Percentiles rank a stretch among this genome's conserved stretches.
phyloP scores from a whole-genome alignment of 2,329 filamentous ascomycete species.

The Colletotrichum caudatum region DNA sequence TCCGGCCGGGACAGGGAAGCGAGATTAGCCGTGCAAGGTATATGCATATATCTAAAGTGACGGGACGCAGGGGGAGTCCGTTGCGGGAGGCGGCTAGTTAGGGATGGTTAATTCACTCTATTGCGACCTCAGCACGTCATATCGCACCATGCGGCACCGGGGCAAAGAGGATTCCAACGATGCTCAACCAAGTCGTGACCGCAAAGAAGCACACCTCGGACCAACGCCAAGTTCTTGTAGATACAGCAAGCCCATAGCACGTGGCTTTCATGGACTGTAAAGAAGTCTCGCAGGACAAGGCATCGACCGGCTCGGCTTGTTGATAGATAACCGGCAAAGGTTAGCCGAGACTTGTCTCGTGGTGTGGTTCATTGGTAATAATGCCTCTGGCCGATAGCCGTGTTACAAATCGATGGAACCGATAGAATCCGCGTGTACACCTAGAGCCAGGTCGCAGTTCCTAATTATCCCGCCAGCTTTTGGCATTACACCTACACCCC shows the following conservation, averaged over 20 bases:
- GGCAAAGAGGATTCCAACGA: neutral
- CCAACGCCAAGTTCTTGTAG: neutral
- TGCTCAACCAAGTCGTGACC: neutral
- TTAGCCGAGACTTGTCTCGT: neutral
- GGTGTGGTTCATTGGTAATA: neutral
- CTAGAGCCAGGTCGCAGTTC: neutral
- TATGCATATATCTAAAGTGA: constrained; percentile 23
- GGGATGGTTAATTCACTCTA: neutral
- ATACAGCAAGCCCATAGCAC: neutral
- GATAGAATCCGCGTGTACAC: too few species aligned
- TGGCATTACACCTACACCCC: neutral
- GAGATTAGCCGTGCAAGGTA: constrained; percentile 22
- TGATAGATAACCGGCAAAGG: too few species aligned
- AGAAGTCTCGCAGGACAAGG: neutral
- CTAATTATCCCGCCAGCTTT: neutral
- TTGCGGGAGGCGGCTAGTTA: neutral
- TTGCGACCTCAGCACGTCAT: constrained; percentile 30
- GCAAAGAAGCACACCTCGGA: neutral
- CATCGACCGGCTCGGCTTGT: neutral
- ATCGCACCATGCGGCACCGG: constrained; percentile 13
- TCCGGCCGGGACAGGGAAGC: constrained; percentile 22
- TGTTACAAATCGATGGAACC: neutral
- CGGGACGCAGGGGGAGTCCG: constrained; percentile 13
- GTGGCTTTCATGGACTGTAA: neutral
- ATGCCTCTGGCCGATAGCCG: neutral